phyloP scores from a whole-genome alignment of 2,329 filamentous ascomycete genomes.

The Herpomyces periplanetae region DNA sequence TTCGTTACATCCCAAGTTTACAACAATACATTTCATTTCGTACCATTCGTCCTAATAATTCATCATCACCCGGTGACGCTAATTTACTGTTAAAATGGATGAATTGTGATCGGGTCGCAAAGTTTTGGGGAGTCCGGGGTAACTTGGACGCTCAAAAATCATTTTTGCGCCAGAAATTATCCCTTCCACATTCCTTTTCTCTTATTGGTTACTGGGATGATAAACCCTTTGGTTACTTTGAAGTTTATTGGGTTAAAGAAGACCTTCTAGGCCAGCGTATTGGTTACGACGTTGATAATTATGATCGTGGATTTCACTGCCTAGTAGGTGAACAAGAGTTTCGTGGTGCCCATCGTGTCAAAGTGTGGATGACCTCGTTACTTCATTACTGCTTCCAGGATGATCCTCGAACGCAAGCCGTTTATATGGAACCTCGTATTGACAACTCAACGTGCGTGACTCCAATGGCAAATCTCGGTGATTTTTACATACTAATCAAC shows the following conservation, averaged over 20 bases:
- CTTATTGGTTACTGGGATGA: conserved; percentile 79
- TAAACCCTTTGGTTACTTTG: conserved; percentile 81
- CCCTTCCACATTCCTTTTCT: conserved; percentile 38
- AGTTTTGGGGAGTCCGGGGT: conserved; percentile 38
- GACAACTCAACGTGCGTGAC: conserved; percentile 84
- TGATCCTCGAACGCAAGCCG: conserved; percentile 38
- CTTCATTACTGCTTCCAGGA: conserved; percentile 50
- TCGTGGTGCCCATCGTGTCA: conserved; percentile 31
- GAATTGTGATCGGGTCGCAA: conserved; percentile 37
- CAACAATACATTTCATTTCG: conserved; percentile 62
- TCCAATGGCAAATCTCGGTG: too few relatives aligned
- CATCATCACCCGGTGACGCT: conserved; percentile 12
- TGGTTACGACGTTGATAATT: conserved; percentile 24
- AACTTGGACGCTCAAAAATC: conserved; percentile 16
- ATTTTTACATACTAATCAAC: too few relatives aligned
- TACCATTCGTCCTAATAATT: conserved; percentile 7
- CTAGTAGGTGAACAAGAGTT: conserved; percentile 76
- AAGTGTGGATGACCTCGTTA: conserved; percentile 41
- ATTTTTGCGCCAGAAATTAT: conserved; percentile 25
- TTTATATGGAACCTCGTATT: conserved; percentile 56
- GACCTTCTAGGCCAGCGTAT: conserved; percentile 33
- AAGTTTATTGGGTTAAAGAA: conserved; percentile 94
- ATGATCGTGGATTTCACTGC: conserved; percentile 55
- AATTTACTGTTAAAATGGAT: conserved; percentile 56
- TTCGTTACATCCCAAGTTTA: conserved; percentile 40